A percentile compares a stretch with the other conserved stretches of the same genome.
phyloP scores from a whole-genome alignment of 2,329 filamentous ascomycete species.

The Fusarium oligoseptatum region DNA sequence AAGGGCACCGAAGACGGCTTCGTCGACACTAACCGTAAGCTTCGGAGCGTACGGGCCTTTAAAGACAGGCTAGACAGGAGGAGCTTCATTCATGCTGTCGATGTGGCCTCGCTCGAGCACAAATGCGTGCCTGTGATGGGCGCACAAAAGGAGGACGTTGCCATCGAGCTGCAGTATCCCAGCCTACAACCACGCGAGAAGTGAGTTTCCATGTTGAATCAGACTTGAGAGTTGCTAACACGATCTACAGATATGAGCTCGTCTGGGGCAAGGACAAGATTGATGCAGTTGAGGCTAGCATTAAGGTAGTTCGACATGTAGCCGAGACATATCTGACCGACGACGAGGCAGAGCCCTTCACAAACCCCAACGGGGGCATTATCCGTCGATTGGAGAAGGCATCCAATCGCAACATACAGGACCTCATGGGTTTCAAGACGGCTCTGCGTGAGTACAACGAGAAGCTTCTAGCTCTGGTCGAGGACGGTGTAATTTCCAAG shows the following conservation, averaged over 20 bases:
- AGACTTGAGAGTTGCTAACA: constrained; percentile 29
- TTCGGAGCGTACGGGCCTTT: constrained; percentile 62
- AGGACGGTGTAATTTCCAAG: constrained; percentile 77
- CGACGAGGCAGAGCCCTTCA: constrained; percentile 75
- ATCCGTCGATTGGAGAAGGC: constrained; percentile 83
- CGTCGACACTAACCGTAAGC: constrained; percentile 61
- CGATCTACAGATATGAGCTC: constrained; percentile 65
- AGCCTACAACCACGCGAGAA: constrained; percentile 77
- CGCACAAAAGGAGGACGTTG: constrained; percentile 65
- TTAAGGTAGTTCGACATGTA: constrained; percentile 76
- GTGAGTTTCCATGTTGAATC: constrained; percentile 56
- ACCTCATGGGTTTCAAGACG: constrained; percentile 76
- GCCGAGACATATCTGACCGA: constrained; percentile 83
- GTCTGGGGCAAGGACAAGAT: constrained; percentile 84
- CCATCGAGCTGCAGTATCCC: constrained; percentile 85
- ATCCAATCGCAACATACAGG: constrained; percentile 73
- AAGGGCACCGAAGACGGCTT: constrained; percentile 56
- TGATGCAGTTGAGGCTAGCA: constrained; percentile 80
- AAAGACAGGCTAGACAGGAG: constrained; percentile 57
- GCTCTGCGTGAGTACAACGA: constrained; percentile 84
- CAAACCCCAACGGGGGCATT: constrained; percentile 79
- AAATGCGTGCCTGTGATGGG: constrained; percentile 66
- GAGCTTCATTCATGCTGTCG: constrained; percentile 69
- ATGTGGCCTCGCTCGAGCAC: constrained; percentile 65
- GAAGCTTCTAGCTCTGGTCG: constrained; percentile 73